Conservation (phyloP, 1,284 basidiomycete genomes). For the Amylostereum chailletii region DNA sequence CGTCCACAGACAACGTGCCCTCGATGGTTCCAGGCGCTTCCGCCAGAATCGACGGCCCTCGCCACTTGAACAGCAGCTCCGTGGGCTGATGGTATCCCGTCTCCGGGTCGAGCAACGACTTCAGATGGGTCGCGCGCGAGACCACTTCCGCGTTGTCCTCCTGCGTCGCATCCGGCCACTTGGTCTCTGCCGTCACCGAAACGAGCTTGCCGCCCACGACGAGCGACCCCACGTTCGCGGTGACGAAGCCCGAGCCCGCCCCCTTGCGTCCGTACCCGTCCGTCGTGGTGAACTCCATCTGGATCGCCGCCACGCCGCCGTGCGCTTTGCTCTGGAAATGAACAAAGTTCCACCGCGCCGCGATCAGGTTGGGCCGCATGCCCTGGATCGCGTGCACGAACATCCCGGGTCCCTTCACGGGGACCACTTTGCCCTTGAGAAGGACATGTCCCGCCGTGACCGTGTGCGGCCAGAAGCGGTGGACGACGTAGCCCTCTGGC, state of each 20-base stretch:
- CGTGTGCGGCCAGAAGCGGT: slow-evolving; percentile 86
- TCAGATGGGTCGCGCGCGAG: slow-evolving; percentile 65
- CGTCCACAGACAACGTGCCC: slow-evolving; percentile 45
- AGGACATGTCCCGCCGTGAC: slow-evolving; percentile 66
- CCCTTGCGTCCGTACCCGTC: slow-evolving; percentile 70
- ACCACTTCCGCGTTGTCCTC: slow-evolving; percentile 37
- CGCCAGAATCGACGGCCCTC: slow-evolving; percentile 51
- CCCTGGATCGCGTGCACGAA: slow-evolving; percentile 97
- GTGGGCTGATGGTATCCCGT: slow-evolving; percentile 81
- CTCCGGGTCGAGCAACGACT: slow-evolving; percentile 53
- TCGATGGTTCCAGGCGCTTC: slow-evolving; percentile 47
- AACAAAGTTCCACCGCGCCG: slow-evolving; percentile 93
- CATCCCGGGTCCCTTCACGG: slow-evolving; percentile 77
- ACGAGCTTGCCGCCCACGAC: slow-evolving; percentile 74
- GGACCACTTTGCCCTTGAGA: slow-evolving; percentile 57
- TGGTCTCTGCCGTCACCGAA: slow-evolving; percentile 65
- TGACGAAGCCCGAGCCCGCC: slow-evolving; percentile 69
- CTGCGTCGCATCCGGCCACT: slow-evolving; percentile 50
- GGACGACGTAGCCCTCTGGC: slow-evolving; percentile 84
- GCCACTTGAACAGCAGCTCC: slow-evolving; percentile 73
- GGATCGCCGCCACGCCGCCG: slow-evolving; percentile 78
- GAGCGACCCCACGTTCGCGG: slow-evolving; percentile 79
- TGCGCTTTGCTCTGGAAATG: slow-evolving; percentile 72
- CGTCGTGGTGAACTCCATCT: slow-evolving; percentile 95
- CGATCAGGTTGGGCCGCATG: slow-evolving; percentile 94